Evolutionary conservation across 2,329 filamentous ascomycete species (phyloP).

Genomic region (Neopestalotiopsis clavispora): DNA sequence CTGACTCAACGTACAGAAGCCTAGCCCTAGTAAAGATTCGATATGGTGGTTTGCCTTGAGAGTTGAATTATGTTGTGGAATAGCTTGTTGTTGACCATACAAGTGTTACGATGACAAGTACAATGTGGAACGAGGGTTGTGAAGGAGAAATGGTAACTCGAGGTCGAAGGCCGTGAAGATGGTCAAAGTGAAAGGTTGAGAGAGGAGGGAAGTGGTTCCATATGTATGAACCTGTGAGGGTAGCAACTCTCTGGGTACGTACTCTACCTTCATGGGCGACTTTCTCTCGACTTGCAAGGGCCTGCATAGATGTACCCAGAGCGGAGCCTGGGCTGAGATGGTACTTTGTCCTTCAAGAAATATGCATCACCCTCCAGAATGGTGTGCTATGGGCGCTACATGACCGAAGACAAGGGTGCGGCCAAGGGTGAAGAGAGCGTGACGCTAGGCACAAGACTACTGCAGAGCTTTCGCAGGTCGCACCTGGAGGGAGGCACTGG

Average conservation of each 20-base stretch:
- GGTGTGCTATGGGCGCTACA: constrained; percentile 16
- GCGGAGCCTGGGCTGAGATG: background rate
- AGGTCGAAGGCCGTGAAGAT: constrained; percentile 1
- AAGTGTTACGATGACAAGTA: background rate
- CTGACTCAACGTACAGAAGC: background rate
- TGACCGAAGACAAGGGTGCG: constrained; percentile 13
- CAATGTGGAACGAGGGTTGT: background rate
- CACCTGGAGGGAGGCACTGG: background rate
- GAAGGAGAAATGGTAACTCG: constrained; percentile 4
- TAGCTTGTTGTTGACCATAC: background rate
- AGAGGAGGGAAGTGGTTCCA: constrained; percentile 17
- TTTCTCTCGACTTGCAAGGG: background rate
- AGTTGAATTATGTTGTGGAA: constrained; percentile 1
- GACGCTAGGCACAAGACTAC: constrained; percentile 6
- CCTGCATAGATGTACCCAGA: constrained; percentile 7
- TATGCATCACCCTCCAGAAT: constrained; percentile 15
- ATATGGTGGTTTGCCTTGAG: background rate
- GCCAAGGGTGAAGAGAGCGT: constrained; percentile 9
- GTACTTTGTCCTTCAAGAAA: constrained; percentile 10
- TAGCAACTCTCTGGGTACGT: background rate
- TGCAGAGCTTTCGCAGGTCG: constrained; percentile 3
- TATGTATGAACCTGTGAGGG: constrained; percentile 14
- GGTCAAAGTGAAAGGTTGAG: background rate
- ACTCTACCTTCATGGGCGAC: background rate
- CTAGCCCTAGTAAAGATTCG: background rate